Percentiles rank a stretch among this genome's conserved stretches.
Evolutionary conservation across 306 rosid genomes (phyloP).

Genomic region (Glycine latifolia): DNA sequence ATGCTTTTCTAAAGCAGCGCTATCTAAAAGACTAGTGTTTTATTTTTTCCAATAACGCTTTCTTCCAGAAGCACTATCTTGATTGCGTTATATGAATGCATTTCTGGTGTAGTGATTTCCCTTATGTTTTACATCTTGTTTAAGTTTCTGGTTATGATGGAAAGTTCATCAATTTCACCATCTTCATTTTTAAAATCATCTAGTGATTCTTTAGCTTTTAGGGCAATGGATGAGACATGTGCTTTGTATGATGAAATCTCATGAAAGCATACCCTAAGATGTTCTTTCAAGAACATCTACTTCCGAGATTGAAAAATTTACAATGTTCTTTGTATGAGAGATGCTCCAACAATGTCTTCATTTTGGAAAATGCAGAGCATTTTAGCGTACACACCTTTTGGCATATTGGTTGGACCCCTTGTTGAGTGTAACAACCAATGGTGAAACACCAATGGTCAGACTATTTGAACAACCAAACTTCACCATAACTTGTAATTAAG

Average conservation of each 20-base stretch:
- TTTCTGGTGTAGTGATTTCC: neutral
- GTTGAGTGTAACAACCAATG: no score
- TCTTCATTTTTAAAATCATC: neutral
- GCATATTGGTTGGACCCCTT: neutral
- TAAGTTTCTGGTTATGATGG: neutral
- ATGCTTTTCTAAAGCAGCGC: neutral
- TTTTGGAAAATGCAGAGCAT: neutral
- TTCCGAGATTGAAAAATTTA: neutral
- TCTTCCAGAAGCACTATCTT: neutral
- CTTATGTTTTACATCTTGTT: neutral
- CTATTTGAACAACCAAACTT: no score
- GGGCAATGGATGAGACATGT: neutral
- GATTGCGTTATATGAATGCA: neutral
- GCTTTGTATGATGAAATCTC: neutral
- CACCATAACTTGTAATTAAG: no score
- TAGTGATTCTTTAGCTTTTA: neutral
- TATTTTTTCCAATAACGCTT: neutral
- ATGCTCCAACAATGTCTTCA: neutral
- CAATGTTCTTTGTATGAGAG: neutral
- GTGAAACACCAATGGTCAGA: no score
- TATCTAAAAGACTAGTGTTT: neutral
- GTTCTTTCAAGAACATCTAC: neutral
- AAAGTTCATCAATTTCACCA: neutral
- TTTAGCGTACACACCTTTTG: neutral
- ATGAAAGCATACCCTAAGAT: neutral